Conservation (phyloP, 2,329 filamentous ascomycete species). For the Epichloe glyceriae region DNA sequence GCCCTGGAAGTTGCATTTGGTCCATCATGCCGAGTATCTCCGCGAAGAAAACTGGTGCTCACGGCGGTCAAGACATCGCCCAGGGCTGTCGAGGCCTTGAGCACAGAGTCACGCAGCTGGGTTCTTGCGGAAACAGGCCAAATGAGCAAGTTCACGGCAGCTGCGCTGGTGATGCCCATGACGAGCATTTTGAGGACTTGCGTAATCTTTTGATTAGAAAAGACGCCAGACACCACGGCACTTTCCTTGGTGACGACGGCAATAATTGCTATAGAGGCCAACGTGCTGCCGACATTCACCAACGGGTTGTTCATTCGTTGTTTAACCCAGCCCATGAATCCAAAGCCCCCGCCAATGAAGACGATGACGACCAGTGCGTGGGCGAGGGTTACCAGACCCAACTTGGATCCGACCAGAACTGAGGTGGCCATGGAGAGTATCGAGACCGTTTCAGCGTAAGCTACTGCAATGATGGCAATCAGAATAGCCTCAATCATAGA, state of each 20-base stretch:
- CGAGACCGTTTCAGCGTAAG: slow-evolving; percentile 53
- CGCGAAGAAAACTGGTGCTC: slow-evolving; percentile 67
- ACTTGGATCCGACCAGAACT: slow-evolving; percentile 54
- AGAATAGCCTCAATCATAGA: slow-evolving; percentile 75
- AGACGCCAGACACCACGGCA: slow-evolving; percentile 61
- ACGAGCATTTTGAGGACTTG: slow-evolving; percentile 61
- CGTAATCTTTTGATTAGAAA: slow-evolving; percentile 46
- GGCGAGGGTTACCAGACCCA: slow-evolving; percentile 54
- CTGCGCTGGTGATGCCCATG: slow-evolving; percentile 59
- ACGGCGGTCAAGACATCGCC: slow-evolving; percentile 69
- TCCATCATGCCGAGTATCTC: slow-evolving; percentile 19
- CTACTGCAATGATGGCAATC: slow-evolving; percentile 59
- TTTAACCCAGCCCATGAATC: slow-evolving; percentile 73
- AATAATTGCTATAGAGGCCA: slow-evolving; percentile 73
- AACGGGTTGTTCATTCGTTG: slow-evolving; percentile 60
- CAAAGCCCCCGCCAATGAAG: slow-evolving; percentile 70
- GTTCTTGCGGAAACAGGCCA: slow-evolving; percentile 63
- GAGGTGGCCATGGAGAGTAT: slow-evolving; percentile 73
- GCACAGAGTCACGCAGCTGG: slow-evolving; percentile 57
- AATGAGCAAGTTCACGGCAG: slow-evolving; percentile 56
- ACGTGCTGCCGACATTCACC: slow-evolving; percentile 68
- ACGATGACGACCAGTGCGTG: slow-evolving; percentile 64
- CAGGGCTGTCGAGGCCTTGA: slow-evolving; percentile 57
- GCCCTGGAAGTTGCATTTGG: slow-evolving; percentile 4
- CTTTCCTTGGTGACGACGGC: slow-evolving; percentile 79